These are phyloP conservation scores for Aspergillus avenaceus DNA, from an alignment of 495 filamentous ascomycete genomes.

Conservation along the genomic window DNA sequence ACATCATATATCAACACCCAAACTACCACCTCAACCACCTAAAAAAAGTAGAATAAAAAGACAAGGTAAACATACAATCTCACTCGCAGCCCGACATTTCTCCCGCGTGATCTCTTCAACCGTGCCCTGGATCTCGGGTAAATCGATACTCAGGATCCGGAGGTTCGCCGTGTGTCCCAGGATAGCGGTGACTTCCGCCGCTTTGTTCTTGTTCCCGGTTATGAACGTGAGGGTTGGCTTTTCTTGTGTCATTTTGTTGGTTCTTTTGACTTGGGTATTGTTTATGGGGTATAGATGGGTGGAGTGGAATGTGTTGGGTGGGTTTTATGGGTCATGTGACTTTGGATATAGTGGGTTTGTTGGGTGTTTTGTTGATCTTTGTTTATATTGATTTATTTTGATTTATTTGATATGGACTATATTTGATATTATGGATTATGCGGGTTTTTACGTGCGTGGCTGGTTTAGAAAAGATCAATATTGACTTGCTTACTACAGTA, in stretches of 20 bases:
- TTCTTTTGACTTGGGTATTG: not conserved
- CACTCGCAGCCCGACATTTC: conserved; percentile 70
- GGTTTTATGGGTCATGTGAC: too few relatives aligned
- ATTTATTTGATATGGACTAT: not conserved
- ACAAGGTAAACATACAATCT: conserved; percentile 46
- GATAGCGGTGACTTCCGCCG: conserved; percentile 72
- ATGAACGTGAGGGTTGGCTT: conserved; percentile 56
- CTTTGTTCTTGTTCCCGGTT: conserved; percentile 81
- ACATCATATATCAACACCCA: not conserved
- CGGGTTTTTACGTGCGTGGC: too few relatives aligned
- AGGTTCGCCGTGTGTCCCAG: conserved; percentile 55
- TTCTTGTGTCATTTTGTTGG: not conserved
- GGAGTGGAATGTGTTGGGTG: not conserved
- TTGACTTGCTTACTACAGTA: too few relatives aligned
- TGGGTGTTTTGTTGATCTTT: too few relatives aligned
- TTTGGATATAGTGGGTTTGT: too few relatives aligned
- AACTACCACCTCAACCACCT: not conserved
- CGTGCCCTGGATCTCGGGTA: conserved; percentile 75
- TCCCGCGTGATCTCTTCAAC: conserved; percentile 75
- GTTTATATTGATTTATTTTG: not conserved
- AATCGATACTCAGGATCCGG: conserved; percentile 53
- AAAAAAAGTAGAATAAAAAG: too few relatives aligned
- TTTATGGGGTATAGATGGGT: not conserved
- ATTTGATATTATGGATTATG: too few relatives aligned
- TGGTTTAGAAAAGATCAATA: too few relatives aligned